Evolutionary conservation across 2,329 filamentous ascomycete genomes (phyloP), one percentile per base, ranked within the genome.

Genomic region (Monosporascus sp.): DNA sequence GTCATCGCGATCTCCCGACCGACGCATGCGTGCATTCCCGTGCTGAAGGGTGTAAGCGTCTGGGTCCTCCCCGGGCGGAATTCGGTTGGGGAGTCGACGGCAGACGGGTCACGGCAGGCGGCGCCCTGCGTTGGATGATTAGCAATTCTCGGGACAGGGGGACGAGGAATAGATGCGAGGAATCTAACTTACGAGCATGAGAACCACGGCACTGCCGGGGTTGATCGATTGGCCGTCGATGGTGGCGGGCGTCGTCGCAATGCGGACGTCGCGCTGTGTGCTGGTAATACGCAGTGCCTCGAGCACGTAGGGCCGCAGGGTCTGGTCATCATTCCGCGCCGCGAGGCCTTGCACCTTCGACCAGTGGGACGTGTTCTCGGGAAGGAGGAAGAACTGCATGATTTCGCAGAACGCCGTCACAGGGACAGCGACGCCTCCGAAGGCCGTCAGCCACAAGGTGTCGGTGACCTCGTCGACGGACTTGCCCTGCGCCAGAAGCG

Each of bases 1-100:
- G 71, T 64, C 14, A 72, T 65, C 0, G 73, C 69, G 1, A 77
- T 58, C 4, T 77, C 68, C 37, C 69, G 67, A 39, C 70, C 73
- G 2, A 77, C 31, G 53, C 77, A 80, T 27, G 74, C 69, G 61
- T 80, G 77, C 35, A 74, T 70, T 0, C 76, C 76, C 50, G 72
- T 72, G 58, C 74, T 74, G 54, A 73, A 78, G 20, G 75, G 66
- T 1, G 72, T 70, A 31, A 79, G 73, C 2, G 68, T 61, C 3
- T 67, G 67, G 3, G 59, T 60, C 54, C 77, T 73, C 24, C 70
- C 67, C 2, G 75, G 67, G 39, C 74, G 68, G 56, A 80, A 78
- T 51, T 69, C 65, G 38, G 66, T 59, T 1, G 74, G 65, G 22
- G 73, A 60, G 18, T 67, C 54, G 9, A 77, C 63, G 24, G 72